Percentiles rank a stretch among this genome's conserved stretches.
Conservation (phyloP, 1,284 basidiomycete species). For the Taiwanofungus camphoratus region DNA sequence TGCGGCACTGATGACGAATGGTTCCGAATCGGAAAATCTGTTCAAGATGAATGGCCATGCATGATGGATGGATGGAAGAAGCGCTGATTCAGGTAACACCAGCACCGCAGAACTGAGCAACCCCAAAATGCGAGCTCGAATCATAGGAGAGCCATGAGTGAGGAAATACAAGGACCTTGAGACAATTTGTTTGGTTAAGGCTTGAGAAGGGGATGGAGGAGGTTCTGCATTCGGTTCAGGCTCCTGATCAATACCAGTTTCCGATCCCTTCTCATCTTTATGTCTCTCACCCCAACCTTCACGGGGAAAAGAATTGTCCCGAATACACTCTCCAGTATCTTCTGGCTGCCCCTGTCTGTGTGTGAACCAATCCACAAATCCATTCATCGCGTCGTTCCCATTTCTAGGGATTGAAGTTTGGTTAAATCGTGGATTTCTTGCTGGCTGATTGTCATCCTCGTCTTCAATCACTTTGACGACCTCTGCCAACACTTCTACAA, state of each 20-base stretch:
- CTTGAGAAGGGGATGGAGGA: conserved; percentile 64
- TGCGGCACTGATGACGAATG: conserved; percentile 74
- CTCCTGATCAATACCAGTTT: conserved; percentile 18
- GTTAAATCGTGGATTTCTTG: conserved; percentile 5
- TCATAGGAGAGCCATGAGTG: conserved; percentile 78
- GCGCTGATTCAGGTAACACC: conserved; percentile 68
- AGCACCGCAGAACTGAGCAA: conserved; percentile 70
- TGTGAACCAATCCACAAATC: conserved; percentile 61
- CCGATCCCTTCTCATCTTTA: conserved; percentile 16
- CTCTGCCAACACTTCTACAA: conserved; percentile 81
- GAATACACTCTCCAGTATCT: conserved; percentile 10
- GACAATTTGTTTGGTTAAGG: conserved; percentile 78
- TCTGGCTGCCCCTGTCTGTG: conserved; percentile 36
- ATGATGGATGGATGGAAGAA: conserved; percentile 78
- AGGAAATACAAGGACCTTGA: conserved; percentile 84
- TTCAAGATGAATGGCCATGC: conserved; percentile 90
- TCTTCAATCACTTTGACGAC: conserved; percentile 68
- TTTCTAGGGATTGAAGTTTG: conserved; percentile 11
- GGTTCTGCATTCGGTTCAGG: conserved; percentile 29
- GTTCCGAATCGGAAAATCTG: conserved; percentile 65
- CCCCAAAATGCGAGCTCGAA: conserved; percentile 75
- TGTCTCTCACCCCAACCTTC: conserved; percentile 40
- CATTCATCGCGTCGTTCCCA: conserved; percentile 31
- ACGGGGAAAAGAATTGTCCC: conserved; percentile 35
- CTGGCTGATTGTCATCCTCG: conserved; percentile 33